Evolutionary conservation across 2,329 filamentous ascomycete species (phyloP).

Genomic region (Septoria linicola): DNA sequence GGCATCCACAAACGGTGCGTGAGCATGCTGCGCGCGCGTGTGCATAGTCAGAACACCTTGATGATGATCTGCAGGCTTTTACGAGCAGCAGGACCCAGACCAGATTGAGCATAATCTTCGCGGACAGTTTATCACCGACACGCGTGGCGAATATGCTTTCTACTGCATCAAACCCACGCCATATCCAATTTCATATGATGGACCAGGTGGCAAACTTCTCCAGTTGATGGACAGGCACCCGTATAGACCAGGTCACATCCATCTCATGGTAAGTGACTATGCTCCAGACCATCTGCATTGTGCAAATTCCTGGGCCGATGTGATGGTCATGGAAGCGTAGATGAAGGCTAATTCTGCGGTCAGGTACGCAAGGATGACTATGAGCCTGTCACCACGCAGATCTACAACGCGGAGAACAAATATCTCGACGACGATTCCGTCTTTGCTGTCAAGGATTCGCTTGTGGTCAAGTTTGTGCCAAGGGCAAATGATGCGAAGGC

Average conservation of each 20-base stretch:
- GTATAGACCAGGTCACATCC: conserved; percentile 63
- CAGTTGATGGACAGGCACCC: conserved; percentile 60
- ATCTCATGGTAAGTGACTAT: conserved; percentile 40
- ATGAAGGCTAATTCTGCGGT: background rate
- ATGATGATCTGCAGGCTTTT: conserved; percentile 42
- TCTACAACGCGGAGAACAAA: conserved; percentile 59
- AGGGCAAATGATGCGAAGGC: conserved; percentile 49
- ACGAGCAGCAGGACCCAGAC: conserved; percentile 69
- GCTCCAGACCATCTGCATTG: too few species aligned
- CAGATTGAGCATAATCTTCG: conserved; percentile 73
- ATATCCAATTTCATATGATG: conserved; percentile 22
- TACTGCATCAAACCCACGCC: conserved; percentile 29
- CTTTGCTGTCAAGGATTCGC: conserved; percentile 41
- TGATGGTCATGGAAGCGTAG: background rate
- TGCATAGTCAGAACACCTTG: background rate
- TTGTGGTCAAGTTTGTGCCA: conserved; percentile 58
- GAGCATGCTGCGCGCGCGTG: too few species aligned
- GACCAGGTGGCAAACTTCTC: conserved; percentile 52
- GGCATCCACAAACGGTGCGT: conserved; percentile 64
- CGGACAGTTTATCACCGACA: conserved; percentile 67
- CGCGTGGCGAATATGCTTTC: conserved; percentile 24
- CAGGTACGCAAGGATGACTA: conserved; percentile 52
- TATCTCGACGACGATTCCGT: conserved; percentile 17
- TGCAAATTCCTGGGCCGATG: too few species aligned
- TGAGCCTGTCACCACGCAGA: conserved; percentile 71